Percentiles rank a stretch among this genome's conserved stretches.
phyloP scores from a whole-genome alignment of 257 asterid genomes.

The Nicotiana paniculata region DNA sequence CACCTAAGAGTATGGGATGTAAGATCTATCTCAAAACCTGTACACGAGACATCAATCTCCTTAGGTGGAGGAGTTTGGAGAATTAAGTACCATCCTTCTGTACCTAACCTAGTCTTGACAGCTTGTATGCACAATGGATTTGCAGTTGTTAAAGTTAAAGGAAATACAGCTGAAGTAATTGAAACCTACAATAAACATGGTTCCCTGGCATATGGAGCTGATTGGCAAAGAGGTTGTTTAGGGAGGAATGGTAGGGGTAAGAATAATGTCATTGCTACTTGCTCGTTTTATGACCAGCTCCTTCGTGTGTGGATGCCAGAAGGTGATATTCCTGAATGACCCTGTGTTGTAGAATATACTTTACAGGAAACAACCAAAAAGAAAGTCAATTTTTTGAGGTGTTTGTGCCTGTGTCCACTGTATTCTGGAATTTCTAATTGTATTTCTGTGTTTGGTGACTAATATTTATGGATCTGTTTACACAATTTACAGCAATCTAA shows the following conservation, averaged over 20 bases:
- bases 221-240: constrained; percentile 68
- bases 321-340: constrained; percentile 10
- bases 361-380: too few species aligned
- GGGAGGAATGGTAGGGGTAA: constrained; percentile 21
- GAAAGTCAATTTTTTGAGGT: too few species aligned
- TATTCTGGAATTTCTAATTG: too few species aligned
- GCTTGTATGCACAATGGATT: constrained; percentile 91
- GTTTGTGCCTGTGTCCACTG: too few species aligned
- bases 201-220: constrained; percentile 94
- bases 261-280: constrained; percentile 57
- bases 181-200: constrained; percentile 50
- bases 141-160: constrained; percentile 48
- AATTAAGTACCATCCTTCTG: constrained; percentile 67
- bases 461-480: too few species aligned
- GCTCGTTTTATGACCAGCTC: constrained; percentile 82
- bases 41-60: constrained; percentile 40
- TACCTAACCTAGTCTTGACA: constrained; percentile 50
- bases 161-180: constrained; percentile 32
- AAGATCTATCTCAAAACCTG: constrained; percentile 60
- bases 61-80: constrained; percentile 87
- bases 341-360: background rate
- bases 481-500: too few species aligned
- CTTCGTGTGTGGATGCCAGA: constrained; percentile 69
- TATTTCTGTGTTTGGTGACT: too few species aligned
- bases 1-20: constrained; percentile 75